phyloP scores from a whole-genome alignment of 1,284 basidiomycete genomes.

The Ceratobasidium sp. region DNA sequence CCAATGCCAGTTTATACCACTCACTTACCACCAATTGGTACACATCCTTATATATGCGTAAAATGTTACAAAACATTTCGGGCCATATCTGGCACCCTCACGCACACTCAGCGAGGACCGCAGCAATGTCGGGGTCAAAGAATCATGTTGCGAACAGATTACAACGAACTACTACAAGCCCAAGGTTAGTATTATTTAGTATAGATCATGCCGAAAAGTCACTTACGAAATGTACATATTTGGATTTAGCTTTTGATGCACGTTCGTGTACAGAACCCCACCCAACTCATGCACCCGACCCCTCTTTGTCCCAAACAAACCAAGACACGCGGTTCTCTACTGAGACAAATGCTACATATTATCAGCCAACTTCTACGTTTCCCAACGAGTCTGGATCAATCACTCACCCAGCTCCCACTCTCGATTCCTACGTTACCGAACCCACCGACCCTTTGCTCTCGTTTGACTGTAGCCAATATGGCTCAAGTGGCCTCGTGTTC shows the following conservation, averaged over 20 bases:
- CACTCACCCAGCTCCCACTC: background rate
- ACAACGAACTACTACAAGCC: slow-evolving; percentile 6
- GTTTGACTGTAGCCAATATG: background rate
- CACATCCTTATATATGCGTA: slow-evolving; percentile 8
- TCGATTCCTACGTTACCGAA: slow-evolving; percentile 2
- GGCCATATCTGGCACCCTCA: slow-evolving; percentile 1
- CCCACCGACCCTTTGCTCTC: background rate
- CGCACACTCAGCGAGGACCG: slow-evolving; percentile 4
- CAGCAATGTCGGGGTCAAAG: background rate
- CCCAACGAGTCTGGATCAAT: background rate
- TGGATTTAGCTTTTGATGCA: slow-evolving; percentile 8
- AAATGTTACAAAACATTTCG: slow-evolving; percentile 6
- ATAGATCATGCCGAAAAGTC: slow-evolving; percentile 2
- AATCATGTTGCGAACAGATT: slow-evolving; percentile 13
- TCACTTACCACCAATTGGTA: slow-evolving; percentile 5
- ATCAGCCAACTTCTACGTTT: background rate
- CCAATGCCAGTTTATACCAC: slow-evolving; percentile 8
- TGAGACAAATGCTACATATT: background rate
- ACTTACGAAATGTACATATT: slow-evolving; percentile 3
- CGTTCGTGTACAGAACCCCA: background rate
- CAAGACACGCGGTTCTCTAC: background rate
- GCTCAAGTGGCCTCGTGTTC: background rate
- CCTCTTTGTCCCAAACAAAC: background rate
- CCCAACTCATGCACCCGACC: background rate
- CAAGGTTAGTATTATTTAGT: slow-evolving; percentile 7